Evolutionary conservation across 371 early-diverging fungal species (phyloP), one percentile per base, ranked within the genome.

Genomic region (Actinomortierella wolfii): DNA sequence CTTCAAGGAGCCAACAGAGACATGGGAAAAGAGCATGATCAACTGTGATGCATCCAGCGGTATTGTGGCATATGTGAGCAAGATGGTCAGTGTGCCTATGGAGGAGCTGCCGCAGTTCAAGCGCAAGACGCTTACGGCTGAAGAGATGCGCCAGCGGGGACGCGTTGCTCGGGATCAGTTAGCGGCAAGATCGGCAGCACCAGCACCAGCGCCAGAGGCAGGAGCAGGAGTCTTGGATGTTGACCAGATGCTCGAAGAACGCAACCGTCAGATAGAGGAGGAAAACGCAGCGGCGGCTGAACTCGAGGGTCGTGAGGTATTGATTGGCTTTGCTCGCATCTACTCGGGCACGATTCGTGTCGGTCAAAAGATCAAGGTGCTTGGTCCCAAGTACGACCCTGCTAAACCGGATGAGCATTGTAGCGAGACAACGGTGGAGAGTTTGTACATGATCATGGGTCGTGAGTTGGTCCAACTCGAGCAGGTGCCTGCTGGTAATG

Each of bases 381-480:
- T 98, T 50, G 94, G 95, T n/a, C 98, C 99, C 28, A 97, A 96
- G 69, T 97, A 92, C 71, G 87, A 92, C 51, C 85, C 90, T 5
- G 69, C 71, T 13, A 66, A 84, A 9, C 94, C 96, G 1, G 79
- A 82, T 17, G 59, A 78, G 24, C 85, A 90, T 55, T 82, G 87
- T 43, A 81, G 87, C 18, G 86, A 92, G 61, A 80, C 94, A 28
- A 86, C 77, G 0, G 89, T 97, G 20, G 77, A 90, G 56, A 84
- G 80, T 18, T 75, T 99, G 42, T 98, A 92, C 56, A 73, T 98
- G 77, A 85, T 97, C 69, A 98, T 99, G 98, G 98, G 99, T 8
- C 86, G 95, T 39, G 97, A 98, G 41, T 71, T 98, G 52, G 86
- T 91, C 57, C 82, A 81, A 1, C 65, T 98, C 59, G 79, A 86